Conservation (phyloP, 2,329 filamentous ascomycete genomes). For the Lecanicillium sp. region DNA sequence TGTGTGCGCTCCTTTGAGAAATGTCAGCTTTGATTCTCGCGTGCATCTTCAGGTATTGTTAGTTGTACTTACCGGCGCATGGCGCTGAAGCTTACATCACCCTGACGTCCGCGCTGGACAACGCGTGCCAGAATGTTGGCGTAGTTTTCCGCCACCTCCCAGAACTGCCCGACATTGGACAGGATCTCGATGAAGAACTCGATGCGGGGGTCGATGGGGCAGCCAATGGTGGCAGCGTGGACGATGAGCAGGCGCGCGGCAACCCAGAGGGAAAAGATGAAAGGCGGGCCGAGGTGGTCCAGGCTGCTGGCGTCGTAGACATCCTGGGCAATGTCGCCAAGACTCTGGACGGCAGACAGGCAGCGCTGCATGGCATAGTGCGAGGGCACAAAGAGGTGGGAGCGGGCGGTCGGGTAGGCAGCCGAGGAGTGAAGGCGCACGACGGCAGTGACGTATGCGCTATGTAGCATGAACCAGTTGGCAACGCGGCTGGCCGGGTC, state of each 20-base stretch:
- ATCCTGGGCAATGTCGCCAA: slow-evolving; percentile 37
- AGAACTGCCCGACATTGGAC: slow-evolving; percentile 35
- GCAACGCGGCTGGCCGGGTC: slow-evolving; percentile 39
- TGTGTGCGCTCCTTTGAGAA: slow-evolving; percentile 30
- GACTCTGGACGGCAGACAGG: slow-evolving; percentile 37
- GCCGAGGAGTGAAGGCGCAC: slow-evolving; percentile 39
- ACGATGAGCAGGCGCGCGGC: slow-evolving; percentile 35
- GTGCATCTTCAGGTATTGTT: too few relatives aligned
- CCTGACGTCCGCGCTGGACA: slow-evolving; percentile 30
- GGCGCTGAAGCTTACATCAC: slow-evolving; percentile 30
- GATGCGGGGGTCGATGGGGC: slow-evolving; percentile 32
- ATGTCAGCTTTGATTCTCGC: not conserved
- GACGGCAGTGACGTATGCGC: slow-evolving; percentile 38
- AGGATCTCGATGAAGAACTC: slow-evolving; percentile 40
- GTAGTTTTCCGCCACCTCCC: slow-evolving; percentile 39
- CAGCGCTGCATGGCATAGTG: slow-evolving; percentile 41
- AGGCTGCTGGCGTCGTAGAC: slow-evolving; percentile 38
- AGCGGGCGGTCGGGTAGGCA: slow-evolving; percentile 35
- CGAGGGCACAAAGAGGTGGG: slow-evolving; percentile 37
- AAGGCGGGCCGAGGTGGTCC: slow-evolving; percentile 37
- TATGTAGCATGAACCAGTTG: slow-evolving; percentile 43
- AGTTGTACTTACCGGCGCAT: slow-evolving; percentile 34
- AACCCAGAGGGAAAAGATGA: slow-evolving; percentile 40
- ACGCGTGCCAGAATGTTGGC: slow-evolving; percentile 35
- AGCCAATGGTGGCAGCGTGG: slow-evolving; percentile 34